phyloP scores from a whole-genome alignment of 805 yeast genomes.

The Saccharomycopsis oosterbeekiorum region DNA sequence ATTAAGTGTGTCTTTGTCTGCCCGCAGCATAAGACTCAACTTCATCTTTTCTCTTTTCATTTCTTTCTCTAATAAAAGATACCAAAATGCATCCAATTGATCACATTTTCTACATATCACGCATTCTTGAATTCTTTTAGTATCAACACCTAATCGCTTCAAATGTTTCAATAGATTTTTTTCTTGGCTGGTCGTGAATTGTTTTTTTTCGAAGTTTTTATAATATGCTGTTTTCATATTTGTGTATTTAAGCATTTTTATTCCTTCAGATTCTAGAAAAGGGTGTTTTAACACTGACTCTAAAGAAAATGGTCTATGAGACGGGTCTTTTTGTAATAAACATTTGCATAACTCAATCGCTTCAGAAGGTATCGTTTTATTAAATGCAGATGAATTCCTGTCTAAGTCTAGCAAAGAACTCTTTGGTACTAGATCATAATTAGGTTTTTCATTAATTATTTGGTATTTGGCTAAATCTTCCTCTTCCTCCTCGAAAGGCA shows the following conservation, averaged over 20 bases:
- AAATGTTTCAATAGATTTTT: slow-evolving; percentile 17
- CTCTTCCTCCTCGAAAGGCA: slow-evolving; percentile 87
- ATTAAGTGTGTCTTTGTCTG: slow-evolving; percentile 5
- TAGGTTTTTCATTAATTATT: slow-evolving; percentile 60
- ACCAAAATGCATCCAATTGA: slow-evolving; percentile 26
- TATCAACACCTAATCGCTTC: slow-evolving; percentile 18
- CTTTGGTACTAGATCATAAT: slow-evolving; percentile 26
- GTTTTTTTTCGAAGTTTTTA: slow-evolving; percentile 6
- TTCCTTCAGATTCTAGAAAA: slow-evolving; percentile 39
- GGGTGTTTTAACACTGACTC: slow-evolving; percentile 43
- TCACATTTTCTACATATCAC: slow-evolving; percentile 55
- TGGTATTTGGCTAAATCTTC: slow-evolving; percentile 48
- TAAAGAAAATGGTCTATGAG: slow-evolving; percentile 43
- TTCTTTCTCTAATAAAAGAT: slow-evolving; percentile 23
- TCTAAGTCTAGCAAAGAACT: not conserved
- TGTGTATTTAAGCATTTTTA: slow-evolving; percentile 31
- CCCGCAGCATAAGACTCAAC: slow-evolving; percentile 7
- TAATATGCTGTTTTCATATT: slow-evolving; percentile 20
- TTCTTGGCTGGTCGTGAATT: slow-evolving; percentile 13
- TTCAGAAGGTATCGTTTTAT: slow-evolving; percentile 33
- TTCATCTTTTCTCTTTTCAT: slow-evolving; percentile 25
- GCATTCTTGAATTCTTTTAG: slow-evolving; percentile 25
- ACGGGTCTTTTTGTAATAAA: slow-evolving; percentile 59
- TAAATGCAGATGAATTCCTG: slow-evolving; percentile 19
- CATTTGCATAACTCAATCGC: slow-evolving; percentile 40